phyloP scores from a whole-genome alignment of 1,284 basidiomycete genomes.

The Thelephora terrestris region DNA sequence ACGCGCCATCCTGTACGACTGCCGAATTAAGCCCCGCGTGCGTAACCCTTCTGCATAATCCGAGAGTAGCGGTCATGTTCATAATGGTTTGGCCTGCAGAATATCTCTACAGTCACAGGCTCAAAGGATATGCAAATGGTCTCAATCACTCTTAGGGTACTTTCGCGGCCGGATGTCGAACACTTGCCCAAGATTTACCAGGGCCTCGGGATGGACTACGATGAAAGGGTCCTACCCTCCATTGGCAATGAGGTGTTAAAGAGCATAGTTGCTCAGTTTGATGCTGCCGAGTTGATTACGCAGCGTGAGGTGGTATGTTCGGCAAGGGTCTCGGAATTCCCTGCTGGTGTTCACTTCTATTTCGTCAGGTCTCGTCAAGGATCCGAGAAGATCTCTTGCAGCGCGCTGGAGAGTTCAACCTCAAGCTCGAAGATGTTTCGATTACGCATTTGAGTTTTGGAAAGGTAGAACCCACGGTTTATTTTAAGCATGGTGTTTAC shows the following conservation, averaged over 20 bases:
- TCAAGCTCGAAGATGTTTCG: slow-evolving; percentile 94
- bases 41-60: slow-evolving; percentile 16
- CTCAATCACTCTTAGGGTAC: slow-evolving; percentile 90
- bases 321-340: not conserved
- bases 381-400: slow-evolving; percentile 91
- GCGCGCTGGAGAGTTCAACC: slow-evolving; percentile 94
- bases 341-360: not conserved
- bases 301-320: slow-evolving; percentile 71
- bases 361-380: slow-evolving; percentile 72
- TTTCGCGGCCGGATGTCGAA: slow-evolving; percentile 85
- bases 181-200: slow-evolving; percentile 95
- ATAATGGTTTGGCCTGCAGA: slow-evolving; percentile 34
- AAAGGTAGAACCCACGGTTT: slow-evolving; percentile 37
- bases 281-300: slow-evolving; percentile 94
- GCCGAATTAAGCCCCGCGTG: slow-evolving; percentile 92
- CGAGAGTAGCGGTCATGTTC: not conserved
- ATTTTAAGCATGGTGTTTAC: slow-evolving; percentile 1
- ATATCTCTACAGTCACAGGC: slow-evolving; percentile 94
- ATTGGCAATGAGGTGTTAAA: slow-evolving; percentile 98
- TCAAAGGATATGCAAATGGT: slow-evolving; percentile 99
- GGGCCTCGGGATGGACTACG: slow-evolving; percentile 90
- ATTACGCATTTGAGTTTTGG: slow-evolving; percentile 84
- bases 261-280: slow-evolving; percentile 97
- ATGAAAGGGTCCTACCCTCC: slow-evolving; percentile 89
- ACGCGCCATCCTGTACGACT: slow-evolving; percentile 94